Conservation (phyloP, 2,329 filamentous ascomycete genomes). For the Phaeosphaeria sp. region DNA sequence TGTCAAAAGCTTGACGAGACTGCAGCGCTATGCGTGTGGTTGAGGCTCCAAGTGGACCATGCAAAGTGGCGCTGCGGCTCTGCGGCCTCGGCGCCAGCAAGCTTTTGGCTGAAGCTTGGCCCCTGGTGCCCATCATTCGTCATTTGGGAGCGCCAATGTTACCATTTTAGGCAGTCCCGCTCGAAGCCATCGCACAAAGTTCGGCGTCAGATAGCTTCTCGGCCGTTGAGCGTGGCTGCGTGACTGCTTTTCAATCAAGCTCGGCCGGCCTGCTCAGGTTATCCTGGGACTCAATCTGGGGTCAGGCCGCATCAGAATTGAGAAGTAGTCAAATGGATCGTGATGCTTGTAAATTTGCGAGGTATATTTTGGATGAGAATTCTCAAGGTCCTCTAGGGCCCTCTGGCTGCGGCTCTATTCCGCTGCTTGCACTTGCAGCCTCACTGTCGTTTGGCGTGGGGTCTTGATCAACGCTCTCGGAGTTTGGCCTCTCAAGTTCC, state of each 20-base stretch:
- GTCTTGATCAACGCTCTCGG: not conserved
- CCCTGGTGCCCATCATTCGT: constrained; percentile 2
- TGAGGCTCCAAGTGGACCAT: not conserved
- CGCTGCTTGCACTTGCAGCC: not conserved
- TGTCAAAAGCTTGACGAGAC: constrained; percentile 1
- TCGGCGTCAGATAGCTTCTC: not conserved
- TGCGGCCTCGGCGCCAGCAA: constrained; percentile 18
- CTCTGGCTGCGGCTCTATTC: not conserved
- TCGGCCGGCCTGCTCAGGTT: not conserved
- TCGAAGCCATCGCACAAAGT: not conserved
- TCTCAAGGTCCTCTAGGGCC: not conserved
- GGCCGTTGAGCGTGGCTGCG: not conserved
- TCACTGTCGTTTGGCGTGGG: not conserved
- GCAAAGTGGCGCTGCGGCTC: constrained; percentile 11
- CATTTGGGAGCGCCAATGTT: not conserved
- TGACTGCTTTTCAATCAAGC: not conserved
- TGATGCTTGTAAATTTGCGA: not conserved
- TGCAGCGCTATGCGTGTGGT: not conserved
- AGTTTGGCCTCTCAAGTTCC: not conserved
- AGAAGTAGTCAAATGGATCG: too few relatives aligned
- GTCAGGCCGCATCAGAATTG: too few relatives aligned
- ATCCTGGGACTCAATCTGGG: too few relatives aligned
- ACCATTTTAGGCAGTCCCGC: not conserved
- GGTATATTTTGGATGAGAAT: not conserved
- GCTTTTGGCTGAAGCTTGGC: constrained; percentile 11